phyloP scores from a whole-genome alignment of 2,329 filamentous ascomycete genomes.

The Ceratocystis papillata region DNA sequence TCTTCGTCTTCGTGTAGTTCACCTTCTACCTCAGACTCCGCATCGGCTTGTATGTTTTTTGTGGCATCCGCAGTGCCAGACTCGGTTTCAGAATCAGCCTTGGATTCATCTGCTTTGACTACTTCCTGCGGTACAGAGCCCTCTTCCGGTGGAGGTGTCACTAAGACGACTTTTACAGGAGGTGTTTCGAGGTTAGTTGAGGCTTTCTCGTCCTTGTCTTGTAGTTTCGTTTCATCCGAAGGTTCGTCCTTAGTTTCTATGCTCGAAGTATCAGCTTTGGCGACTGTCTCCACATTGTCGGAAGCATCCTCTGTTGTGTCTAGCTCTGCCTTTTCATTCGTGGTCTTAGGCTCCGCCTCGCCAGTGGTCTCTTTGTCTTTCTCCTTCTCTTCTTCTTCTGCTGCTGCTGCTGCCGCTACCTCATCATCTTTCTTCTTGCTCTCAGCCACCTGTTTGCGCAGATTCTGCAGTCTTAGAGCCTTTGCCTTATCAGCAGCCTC shows the following conservation, averaged over 20 bases:
- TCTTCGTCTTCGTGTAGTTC: neutral
- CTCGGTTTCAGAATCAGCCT: neutral
- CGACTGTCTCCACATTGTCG: neutral
- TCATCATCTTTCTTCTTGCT: slow-evolving; percentile 28
- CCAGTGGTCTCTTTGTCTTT: slow-evolving; percentile 26
- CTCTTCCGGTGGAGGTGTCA: slow-evolving; percentile 16
- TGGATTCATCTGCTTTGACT: neutral
- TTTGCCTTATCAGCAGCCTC: slow-evolving; percentile 57
- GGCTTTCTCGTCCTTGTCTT: slow-evolving; percentile 4
- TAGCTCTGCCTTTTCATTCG: slow-evolving; percentile 27
- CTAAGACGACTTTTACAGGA: slow-evolving; percentile 12
- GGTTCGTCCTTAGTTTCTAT: slow-evolving; percentile 14
- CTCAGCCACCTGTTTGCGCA: slow-evolving; percentile 47
- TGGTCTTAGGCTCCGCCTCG: slow-evolving; percentile 29
- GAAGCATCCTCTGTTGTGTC: slow-evolving; percentile 25
- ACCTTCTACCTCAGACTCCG: neutral
- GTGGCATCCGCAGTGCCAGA: neutral
- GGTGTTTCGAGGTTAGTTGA: neutral
- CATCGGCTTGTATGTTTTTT: neutral
- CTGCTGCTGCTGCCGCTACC: slow-evolving; percentile 23
- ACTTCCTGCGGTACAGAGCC: slow-evolving; percentile 8
- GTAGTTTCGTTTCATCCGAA: slow-evolving; percentile 22
- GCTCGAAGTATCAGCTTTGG: neutral
- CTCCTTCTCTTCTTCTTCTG: slow-evolving; percentile 22
- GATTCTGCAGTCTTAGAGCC: slow-evolving; percentile 43